These are phyloP conservation scores for Gyromitra esculenta DNA, from an alignment of 2,329 filamentous ascomycete genomes.

Conservation along the genomic window DNA sequence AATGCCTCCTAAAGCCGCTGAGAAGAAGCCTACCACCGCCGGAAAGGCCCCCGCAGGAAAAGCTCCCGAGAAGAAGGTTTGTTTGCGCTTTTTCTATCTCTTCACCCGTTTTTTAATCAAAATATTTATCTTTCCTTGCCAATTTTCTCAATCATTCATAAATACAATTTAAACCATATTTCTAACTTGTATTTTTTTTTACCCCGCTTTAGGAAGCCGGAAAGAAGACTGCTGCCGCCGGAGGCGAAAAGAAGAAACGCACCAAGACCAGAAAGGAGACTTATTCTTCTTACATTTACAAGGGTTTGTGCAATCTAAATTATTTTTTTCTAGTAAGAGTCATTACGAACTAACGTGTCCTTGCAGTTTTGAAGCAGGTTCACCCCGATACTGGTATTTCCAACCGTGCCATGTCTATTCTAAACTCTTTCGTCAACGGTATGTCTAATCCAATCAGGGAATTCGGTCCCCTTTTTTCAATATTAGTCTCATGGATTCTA, in stretches of 20 bases:
- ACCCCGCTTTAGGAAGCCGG: conserved; percentile 73
- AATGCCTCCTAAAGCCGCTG: conserved; percentile 98
- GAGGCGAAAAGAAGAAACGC: conserved; percentile 99
- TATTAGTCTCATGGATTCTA: conserved; percentile 29
- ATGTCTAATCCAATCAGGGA: conserved; percentile 60
- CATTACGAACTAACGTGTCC: conserved; percentile 48
- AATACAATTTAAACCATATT: conserved; percentile 17
- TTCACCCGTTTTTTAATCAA: conserved; percentile 6
- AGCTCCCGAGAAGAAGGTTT: conserved; percentile 89
- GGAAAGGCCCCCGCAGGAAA: conserved; percentile 88
- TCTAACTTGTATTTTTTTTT: conserved; percentile 25
- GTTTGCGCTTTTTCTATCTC: conserved; percentile 17
- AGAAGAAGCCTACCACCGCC: conserved; percentile 95
- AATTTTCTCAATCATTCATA: conserved; percentile 7
- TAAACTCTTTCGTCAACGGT: conserved; percentile 99
- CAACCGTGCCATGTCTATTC: conserved; percentile 99
- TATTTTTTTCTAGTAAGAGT: background rate
- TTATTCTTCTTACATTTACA: conserved; percentile 99
- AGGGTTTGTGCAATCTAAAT: conserved; percentile 72
- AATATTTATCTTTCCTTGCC: conserved; percentile 4
- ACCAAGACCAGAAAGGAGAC: conserved; percentile 99
- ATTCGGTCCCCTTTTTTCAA: conserved; percentile 14
- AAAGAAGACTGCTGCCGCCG: conserved; percentile 95
- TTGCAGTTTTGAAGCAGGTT: conserved; percentile 96
- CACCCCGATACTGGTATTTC: conserved; percentile 99